Percentiles rank a stretch among this genome's conserved stretches.
phyloP scores from a whole-genome alignment of 2,329 filamentous ascomycete genomes.

The Chaetomiaceae sp. region DNA sequence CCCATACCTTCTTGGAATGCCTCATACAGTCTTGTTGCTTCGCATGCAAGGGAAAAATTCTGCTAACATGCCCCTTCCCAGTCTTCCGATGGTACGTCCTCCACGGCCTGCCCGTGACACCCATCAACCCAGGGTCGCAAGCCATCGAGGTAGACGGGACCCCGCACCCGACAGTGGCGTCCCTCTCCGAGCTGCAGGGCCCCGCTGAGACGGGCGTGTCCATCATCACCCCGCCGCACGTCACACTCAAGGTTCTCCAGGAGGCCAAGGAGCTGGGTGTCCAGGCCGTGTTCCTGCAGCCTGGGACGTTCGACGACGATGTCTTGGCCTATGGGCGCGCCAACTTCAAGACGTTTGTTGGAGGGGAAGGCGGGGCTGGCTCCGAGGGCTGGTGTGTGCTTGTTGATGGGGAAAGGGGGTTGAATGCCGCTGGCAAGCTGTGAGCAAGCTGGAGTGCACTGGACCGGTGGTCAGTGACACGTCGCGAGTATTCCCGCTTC shows the following conservation, averaged over 20 bases:
- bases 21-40: not conserved
- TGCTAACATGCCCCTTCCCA: slow-evolving; percentile 34
- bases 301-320: slow-evolving; percentile 77
- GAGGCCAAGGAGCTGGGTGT: slow-evolving; percentile 74
- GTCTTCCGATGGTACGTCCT: slow-evolving; percentile 87
- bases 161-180: slow-evolving; percentile 60
- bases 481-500: not conserved
- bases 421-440: slow-evolving; percentile 47
- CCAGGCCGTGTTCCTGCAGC: slow-evolving; percentile 81
- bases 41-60: too few species aligned
- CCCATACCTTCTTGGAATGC: too few species aligned
- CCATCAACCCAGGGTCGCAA: slow-evolving; percentile 71
- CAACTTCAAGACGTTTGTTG: slow-evolving; percentile 66
- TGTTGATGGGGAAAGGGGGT: slow-evolving; percentile 69
- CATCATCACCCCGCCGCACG: slow-evolving; percentile 78
- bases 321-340: slow-evolving; percentile 64
- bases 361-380: slow-evolving; percentile 59
- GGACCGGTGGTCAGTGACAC: not conserved
- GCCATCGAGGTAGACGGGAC: slow-evolving; percentile 57
- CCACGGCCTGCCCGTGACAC: slow-evolving; percentile 71
- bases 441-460: not conserved
- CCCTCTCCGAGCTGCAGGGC: slow-evolving; percentile 59
- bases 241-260: slow-evolving; percentile 68
- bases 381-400: slow-evolving; percentile 82
- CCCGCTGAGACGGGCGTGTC: slow-evolving; percentile 72